A percentile compares a stretch with the other conserved stretches of the same genome.
phyloP scores from a whole-genome alignment of 495 filamentous ascomycete species.

The Tuber brumale region DNA sequence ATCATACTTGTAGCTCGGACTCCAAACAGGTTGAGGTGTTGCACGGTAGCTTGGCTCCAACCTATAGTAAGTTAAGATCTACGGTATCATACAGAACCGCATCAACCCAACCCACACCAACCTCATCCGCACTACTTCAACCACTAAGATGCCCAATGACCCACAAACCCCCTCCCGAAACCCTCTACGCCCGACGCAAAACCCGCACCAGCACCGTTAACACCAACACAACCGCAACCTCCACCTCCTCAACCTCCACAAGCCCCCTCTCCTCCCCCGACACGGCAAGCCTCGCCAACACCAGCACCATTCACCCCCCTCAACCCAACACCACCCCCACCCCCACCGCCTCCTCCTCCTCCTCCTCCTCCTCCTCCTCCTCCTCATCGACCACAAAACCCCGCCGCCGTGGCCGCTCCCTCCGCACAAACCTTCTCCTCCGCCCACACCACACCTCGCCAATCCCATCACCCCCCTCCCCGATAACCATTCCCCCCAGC shows the following conservation, averaged over 20 bases:
- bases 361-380: background rate
- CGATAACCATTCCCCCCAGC: background rate
- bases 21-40: too few species aligned
- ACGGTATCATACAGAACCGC: background rate
- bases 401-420: background rate
- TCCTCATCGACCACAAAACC: background rate
- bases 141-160: conserved; percentile 4
- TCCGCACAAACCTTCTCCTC: background rate
- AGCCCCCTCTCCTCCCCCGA: conserved; percentile 1
- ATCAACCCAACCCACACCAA: background rate
- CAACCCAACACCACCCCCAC: background rate
- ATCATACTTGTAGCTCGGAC: too few species aligned
- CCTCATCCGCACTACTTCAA: background rate
- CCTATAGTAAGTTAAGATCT: too few species aligned
- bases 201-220: background rate
- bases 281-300: background rate
- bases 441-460: background rate
- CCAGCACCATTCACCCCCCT: background rate
- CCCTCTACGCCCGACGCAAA: conserved; percentile 1
- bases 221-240: background rate
- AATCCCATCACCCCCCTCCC: background rate
- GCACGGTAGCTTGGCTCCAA: too few species aligned
- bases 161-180: conserved; percentile 1
- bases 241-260: background rate
- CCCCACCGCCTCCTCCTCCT: background rate